A percentile compares a stretch with the other conserved stretches of the same genome.
phyloP scores from a whole-genome alignment of 2,329 filamentous ascomycete species.

The Aspergillus novoparasiticus region DNA sequence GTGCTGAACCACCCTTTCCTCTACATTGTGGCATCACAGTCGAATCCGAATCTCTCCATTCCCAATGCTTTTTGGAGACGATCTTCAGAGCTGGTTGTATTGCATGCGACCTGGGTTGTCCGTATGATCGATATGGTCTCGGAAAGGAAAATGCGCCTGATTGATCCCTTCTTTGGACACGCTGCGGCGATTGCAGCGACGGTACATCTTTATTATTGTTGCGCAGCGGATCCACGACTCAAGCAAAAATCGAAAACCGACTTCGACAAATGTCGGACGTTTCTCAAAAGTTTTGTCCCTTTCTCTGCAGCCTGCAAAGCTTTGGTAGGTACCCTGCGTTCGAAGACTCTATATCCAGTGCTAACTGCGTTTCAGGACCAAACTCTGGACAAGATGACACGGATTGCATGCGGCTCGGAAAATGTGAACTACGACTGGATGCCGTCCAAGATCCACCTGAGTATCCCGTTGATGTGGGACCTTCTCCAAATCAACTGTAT shows the following conservation, averaged over 20 bases:
- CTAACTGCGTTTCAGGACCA: conserved; percentile 42
- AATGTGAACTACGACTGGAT: conserved; percentile 55
- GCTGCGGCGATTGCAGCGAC: conserved; percentile 56
- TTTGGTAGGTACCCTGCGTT: conserved; percentile 40
- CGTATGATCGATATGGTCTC: conserved; percentile 58
- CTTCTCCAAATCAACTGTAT: conserved; percentile 53
- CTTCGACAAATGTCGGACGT: conserved; percentile 54
- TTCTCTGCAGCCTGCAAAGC: conserved; percentile 51
- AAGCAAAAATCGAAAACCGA: conserved; percentile 57
- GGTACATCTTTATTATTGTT: conserved; percentile 58
- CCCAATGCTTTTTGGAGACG: conserved; percentile 59
- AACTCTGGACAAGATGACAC: conserved; percentile 53
- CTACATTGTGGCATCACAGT: conserved; percentile 55
- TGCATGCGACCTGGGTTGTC: conserved; percentile 58
- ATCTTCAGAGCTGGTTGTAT: conserved; percentile 54
- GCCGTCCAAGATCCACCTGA: conserved; percentile 56
- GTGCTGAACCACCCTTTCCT: conserved; percentile 58
- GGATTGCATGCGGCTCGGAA: conserved; percentile 53
- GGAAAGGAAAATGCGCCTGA: conserved; percentile 53
- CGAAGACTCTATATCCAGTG: background rate
- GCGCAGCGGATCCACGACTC: conserved; percentile 51
- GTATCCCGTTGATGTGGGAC: conserved; percentile 57
- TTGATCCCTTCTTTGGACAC: conserved; percentile 57
- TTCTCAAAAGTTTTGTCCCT: conserved; percentile 52
- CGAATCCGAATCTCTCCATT: conserved; percentile 55